A percentile compares a stretch with the other conserved stretches of the same genome.
These are phyloP conservation scores for Fennellomyces sp. DNA, from an alignment of 371 early-diverging fungal genomes.

Conservation along the genomic window DNA sequence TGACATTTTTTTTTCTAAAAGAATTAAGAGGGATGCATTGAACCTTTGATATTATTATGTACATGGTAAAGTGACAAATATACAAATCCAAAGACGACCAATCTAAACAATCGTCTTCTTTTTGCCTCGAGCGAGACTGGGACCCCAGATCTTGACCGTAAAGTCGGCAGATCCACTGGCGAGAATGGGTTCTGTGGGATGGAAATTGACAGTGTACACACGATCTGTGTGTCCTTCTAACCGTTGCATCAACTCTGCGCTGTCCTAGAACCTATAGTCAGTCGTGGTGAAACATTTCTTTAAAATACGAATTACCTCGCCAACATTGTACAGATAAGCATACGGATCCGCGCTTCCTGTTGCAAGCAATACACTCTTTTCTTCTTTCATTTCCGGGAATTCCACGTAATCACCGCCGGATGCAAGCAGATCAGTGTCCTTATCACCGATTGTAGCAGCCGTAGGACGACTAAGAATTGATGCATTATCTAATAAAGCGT, in stretches of 20 bases:
- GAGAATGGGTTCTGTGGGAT: slow-evolving; percentile 80
- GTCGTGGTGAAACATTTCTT: neutral
- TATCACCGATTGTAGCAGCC: slow-evolving; percentile 5
- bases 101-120: slow-evolving; percentile 44
- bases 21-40: too few relatives aligned
- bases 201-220: slow-evolving; percentile 85
- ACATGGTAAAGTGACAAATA: too few relatives aligned
- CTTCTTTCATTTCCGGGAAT: slow-evolving; percentile 53
- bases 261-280: slow-evolving; percentile 46
- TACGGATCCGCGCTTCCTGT: slow-evolving; percentile 89
- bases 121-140: slow-evolving; percentile 47
- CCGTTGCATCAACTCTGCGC: slow-evolving; percentile 74
- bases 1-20: too few relatives aligned
- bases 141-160: slow-evolving; percentile 83
- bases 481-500: slow-evolving; percentile 35
- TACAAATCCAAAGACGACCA: neutral
- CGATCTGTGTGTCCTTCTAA: slow-evolving; percentile 87
- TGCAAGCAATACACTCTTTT: slow-evolving; percentile 71
- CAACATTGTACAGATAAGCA: slow-evolving; percentile 81
- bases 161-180: slow-evolving; percentile 85
- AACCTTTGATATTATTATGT: too few relatives aligned
- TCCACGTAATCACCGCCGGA: slow-evolving; percentile 40
- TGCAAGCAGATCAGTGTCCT: slow-evolving; percentile 37
- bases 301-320: slow-evolving; percentile 46
- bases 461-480: slow-evolving; percentile 43